A percentile compares a stretch with the other conserved stretches of the same genome.
Conservation (phyloP, 331 rosid genomes). For the Acacia concinna region DNA sequence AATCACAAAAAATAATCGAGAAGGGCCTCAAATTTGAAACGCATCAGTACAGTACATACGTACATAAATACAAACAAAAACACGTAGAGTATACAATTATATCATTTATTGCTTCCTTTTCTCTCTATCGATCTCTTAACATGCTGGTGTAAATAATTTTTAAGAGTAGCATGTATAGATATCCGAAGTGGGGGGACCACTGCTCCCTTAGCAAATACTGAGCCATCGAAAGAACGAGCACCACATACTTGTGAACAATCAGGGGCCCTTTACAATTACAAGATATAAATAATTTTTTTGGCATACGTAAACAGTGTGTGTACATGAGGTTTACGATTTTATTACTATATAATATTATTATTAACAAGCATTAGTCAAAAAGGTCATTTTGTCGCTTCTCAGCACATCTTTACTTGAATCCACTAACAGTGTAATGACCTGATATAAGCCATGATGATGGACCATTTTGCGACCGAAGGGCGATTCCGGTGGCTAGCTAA, state of each 20-base stretch:
- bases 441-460: background rate
- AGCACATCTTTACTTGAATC: background rate
- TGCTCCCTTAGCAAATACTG: background rate
- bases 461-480: background rate
- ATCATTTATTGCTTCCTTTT: background rate
- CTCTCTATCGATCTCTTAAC: background rate
- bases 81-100: too few relatives aligned
- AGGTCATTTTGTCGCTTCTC: too few relatives aligned
- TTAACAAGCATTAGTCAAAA: background rate
- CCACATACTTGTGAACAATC: background rate
- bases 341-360: too few relatives aligned
- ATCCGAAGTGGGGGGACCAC: background rate
- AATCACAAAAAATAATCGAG: too few relatives aligned
- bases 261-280: background rate
- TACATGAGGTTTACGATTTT: background rate
- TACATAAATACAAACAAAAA: too few relatives aligned
- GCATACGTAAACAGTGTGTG: background rate
- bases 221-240: background rate
- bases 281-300: background rate
- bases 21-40: too few relatives aligned
- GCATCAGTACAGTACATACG: too few relatives aligned
- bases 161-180: background rate
- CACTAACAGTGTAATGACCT: background rate
- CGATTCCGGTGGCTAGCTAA: background rate
- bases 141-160: background rate